Conservation (phyloP, 2,329 filamentous ascomycete genomes). For the Ophiosphaerella narmari region DNA sequence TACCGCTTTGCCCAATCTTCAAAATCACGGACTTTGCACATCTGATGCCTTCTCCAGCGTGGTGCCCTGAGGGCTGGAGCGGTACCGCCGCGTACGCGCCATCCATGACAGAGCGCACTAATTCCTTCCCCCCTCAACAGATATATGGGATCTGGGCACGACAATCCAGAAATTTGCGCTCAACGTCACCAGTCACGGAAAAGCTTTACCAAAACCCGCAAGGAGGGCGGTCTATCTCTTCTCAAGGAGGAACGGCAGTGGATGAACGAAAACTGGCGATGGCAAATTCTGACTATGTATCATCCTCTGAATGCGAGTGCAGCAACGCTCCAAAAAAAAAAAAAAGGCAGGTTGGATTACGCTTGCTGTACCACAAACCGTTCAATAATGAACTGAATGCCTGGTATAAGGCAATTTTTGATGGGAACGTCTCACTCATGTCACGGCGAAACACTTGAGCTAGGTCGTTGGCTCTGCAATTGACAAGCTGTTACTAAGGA, state of each 20-base stretch:
- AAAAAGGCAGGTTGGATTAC: conserved; percentile 1
- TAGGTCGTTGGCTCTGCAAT: neutral
- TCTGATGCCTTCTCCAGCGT: conserved; percentile 6
- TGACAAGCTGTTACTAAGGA: conserved; percentile 4
- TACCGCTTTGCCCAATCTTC: conserved; percentile 27
- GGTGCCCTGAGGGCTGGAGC: neutral
- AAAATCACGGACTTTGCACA: conserved; percentile 30
- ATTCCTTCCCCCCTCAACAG: conserved; percentile 14
- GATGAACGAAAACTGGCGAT: conserved; percentile 1
- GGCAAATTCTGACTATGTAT: conserved; percentile 2
- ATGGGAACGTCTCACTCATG: neutral
- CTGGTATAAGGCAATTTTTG: conserved; percentile 19
- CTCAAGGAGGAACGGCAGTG: neutral
- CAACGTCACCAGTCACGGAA: conserved; percentile 5
- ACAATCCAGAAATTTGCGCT: conserved; percentile 26
- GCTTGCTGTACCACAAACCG: neutral
- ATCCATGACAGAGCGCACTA: conserved; percentile 8
- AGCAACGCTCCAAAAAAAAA: conserved; percentile 1
- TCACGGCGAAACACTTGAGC: conserved; percentile 4
- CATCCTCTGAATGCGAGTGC: conserved; percentile 19
- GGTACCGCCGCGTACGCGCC: conserved; percentile 30
- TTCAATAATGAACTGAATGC: conserved; percentile 13
- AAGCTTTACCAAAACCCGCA: conserved; percentile 8
- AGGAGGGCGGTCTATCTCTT: neutral
- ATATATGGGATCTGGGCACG: conserved; percentile 32